Conservation (phyloP, 2,329 filamentous ascomycete genomes). For the Thielaviopsis euricoi region DNA sequence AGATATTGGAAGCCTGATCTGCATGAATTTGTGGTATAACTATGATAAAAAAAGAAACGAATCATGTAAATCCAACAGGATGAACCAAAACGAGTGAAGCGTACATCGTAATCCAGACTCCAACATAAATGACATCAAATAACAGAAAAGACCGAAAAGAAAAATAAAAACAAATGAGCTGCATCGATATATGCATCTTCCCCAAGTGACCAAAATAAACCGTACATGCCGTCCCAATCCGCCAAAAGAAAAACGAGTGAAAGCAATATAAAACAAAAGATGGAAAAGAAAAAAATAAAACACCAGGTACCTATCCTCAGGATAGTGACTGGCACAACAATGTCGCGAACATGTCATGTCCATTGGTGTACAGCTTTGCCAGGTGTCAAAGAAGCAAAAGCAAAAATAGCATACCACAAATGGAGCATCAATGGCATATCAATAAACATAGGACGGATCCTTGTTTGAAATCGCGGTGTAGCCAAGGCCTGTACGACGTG, state of each 20-base stretch:
- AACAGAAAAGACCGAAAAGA: not conserved
- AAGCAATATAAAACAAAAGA: conserved; percentile 6
- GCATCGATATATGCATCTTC: too few species aligned
- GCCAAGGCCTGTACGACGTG: conserved; percentile 17
- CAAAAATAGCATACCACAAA: conserved; percentile 11
- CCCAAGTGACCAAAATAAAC: too few species aligned
- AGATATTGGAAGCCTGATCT: too few species aligned
- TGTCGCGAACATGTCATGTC: too few species aligned
- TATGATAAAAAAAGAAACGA: too few species aligned
- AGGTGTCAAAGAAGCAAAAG: not conserved
- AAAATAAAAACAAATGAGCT: conserved; percentile 6
- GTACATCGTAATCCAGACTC: too few species aligned
- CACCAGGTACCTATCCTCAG: not conserved
- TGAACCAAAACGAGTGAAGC: too few species aligned
- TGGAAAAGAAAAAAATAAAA: conserved; percentile 7
- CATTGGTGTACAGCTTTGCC: too few species aligned
- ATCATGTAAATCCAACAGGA: too few species aligned
- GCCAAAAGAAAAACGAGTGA: conserved; percentile 7
- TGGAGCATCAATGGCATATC: conserved; percentile 9
- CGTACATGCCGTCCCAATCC: too few species aligned
- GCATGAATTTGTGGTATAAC: too few species aligned
- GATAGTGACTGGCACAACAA: too few species aligned
- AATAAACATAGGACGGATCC: conserved; percentile 37
- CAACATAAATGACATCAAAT: not conserved
- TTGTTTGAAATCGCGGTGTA: conserved; percentile 37